Evolutionary conservation across 345 rosid genomes (phyloP), one percentile per base, ranked within the genome.

Genomic region (Orychophragmus violaceus): DNA sequence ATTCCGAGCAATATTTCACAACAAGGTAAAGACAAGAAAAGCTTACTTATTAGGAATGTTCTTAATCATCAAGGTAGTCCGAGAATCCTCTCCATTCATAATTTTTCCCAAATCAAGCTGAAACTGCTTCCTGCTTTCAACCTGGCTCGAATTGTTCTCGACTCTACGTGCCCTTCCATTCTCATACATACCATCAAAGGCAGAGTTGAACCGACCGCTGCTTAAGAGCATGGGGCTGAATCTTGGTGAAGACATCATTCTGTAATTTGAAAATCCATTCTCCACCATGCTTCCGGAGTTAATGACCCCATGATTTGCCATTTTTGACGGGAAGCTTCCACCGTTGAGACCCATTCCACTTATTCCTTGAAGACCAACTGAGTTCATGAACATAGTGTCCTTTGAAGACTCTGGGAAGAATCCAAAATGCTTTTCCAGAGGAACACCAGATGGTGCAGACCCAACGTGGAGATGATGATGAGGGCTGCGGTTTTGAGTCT

Each of bases 361-460:
- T 57, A 77, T 73, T 24, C 71, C 71, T 33, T 28, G 32, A 74
- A 82, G 76, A 44, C 94, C 72, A 68, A 58, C 84, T 54, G 74
- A 77, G 74, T 75, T 83, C 87, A 82, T 76, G 77, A 74, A 87
- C 25, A 95, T 79, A 46, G 83, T 42, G 49, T 91, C 95, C 63
- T 68, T 74, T 10, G 93, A 83, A 50, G 96, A 82, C 68, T 87
- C 92, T 0, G 89, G 84, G 62, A 84, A 81, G 78, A 84, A 84
- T n/a, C 89, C 92, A 59, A 87, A 86, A 55, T 79, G 95, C 66
- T 89, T 82, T 61, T 92, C 91, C 36, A 86, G 71, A 63, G 95
- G 93, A 78, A 78, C 77, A 68, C 88, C 89, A 39, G 95, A 85
- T 24, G 98, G 98, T 58, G 98, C 96, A 69, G 98, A 92, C 55